Evolutionary conservation across 352 stramenopile species (phyloP), one percentile per base, ranked within the genome.

Genomic region (Lagenidium giganteum): DNA sequence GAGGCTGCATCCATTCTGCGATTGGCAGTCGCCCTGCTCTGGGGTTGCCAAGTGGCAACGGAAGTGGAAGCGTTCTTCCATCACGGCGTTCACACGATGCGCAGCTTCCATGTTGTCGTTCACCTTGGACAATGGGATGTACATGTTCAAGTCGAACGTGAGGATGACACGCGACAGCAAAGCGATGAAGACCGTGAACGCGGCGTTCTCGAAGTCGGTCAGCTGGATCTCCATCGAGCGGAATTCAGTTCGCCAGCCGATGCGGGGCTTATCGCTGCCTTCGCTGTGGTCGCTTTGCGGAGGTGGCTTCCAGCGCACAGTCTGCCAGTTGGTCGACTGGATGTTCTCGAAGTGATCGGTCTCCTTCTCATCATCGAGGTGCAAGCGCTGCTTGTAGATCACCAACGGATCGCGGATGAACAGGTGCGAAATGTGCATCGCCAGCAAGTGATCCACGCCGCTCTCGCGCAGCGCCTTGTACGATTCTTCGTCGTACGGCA

Each of bases 301-400:
- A 33, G 97, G 97, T 30, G 97, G 97, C 80, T 99, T 99, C 97
- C 97, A 99, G 34, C 97, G 91, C 47, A 99, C 96, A n/a, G 93
- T 98, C 81, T 99, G 96, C 97, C 97, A 99, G 64, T 99, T 99
- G 18, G 96, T 99, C 58, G 89, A 98, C 80, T 99, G 97, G 51
- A 99, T 98, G 64, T 98, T 99, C 69, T 99, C 96, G 65, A 98
- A 99, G 64, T 99, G 96, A 52, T 99, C 96, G 12, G 83, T 92
- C 55, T 87, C 79, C 29, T 46, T 72, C 37, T 71, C 66, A 52
- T 95, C 83, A 51, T 93, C 76, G 29, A 95, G 32, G 45, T 95
- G 77, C 50, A 95, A 53, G 7, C 86, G 84, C 56, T 97, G 84
- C 52, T 91, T 39, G 74, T 96, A 97, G 42, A 96, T 93, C 21